phyloP scores from a whole-genome alignment of 2,329 filamentous ascomycete genomes.

The Aspergillus ibericus region DNA sequence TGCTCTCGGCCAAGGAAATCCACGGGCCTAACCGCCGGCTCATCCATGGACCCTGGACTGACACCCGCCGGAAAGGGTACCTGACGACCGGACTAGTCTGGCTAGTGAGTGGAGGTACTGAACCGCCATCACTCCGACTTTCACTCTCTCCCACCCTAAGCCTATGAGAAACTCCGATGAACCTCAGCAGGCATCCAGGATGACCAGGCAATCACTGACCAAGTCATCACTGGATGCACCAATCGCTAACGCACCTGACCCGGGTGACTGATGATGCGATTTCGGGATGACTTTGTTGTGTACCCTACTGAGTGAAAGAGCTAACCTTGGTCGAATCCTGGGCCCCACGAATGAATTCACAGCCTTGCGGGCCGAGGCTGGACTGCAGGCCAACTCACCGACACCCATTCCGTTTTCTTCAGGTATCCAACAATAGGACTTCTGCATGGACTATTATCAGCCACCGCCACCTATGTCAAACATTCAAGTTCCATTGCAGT shows the following conservation, averaged over 20 bases:
- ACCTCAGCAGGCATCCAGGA: not conserved
- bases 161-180: not conserved
- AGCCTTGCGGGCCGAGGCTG: not conserved
- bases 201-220: not conserved
- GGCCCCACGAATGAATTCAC: not conserved
- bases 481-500: too few species aligned
- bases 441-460: too few species aligned
- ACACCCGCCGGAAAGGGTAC: not conserved
- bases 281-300: not conserved
- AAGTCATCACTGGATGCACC: not conserved
- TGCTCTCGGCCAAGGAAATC: not conserved
- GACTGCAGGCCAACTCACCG: not conserved
- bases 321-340: not conserved
- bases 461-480: too few species aligned
- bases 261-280: not conserved
- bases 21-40: slow-evolving; percentile 1
- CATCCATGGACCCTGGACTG: not conserved
- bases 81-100: not conserved
- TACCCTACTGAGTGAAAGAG: not conserved
- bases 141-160: not conserved
- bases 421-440: not conserved
- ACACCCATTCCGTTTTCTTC: not conserved
- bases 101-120: not conserved
- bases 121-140: too few species aligned
- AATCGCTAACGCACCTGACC: not conserved